Conservation (phyloP, 805 yeast genomes). For the Candida sonorensis region DNA sequence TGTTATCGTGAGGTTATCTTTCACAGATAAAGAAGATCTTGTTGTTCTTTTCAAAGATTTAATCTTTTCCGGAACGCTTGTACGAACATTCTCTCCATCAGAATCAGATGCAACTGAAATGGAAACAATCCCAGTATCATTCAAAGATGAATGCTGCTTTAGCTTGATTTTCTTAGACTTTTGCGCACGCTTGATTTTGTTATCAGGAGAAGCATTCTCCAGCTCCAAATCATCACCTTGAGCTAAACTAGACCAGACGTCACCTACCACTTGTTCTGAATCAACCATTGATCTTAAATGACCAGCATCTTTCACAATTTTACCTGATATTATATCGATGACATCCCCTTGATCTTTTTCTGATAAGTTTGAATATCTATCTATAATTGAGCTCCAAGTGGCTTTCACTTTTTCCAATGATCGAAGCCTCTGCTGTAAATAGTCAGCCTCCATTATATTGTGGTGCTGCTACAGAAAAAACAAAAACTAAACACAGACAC, state of each 20-base stretch:
- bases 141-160: too few relatives aligned
- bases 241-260: conserved; percentile 34
- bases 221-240: conserved; percentile 24
- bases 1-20: conserved; percentile 12
- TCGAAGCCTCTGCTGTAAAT: conserved; percentile 6
- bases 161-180: too few relatives aligned
- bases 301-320: conserved; percentile 59
- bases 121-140: too few relatives aligned
- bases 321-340: conserved; percentile 59
- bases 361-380: conserved; percentile 41
- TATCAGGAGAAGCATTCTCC: too few relatives aligned
- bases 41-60: conserved; percentile 14
- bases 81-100: too few relatives aligned
- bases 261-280: conserved; percentile 15
- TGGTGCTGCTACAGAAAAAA: too few relatives aligned
- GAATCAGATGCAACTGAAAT: too few relatives aligned
- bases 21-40: conserved; percentile 13
- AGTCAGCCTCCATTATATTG: background rate
- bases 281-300: conserved; percentile 46
- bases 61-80: too few relatives aligned
- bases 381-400: conserved; percentile 47
- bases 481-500: too few relatives aligned
- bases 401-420: conserved; percentile 16
- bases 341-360: conserved; percentile 53
- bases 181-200: too few relatives aligned